phyloP scores from a whole-genome alignment of 805 yeast genomes.

The Metschnikowia picachoensis region DNA sequence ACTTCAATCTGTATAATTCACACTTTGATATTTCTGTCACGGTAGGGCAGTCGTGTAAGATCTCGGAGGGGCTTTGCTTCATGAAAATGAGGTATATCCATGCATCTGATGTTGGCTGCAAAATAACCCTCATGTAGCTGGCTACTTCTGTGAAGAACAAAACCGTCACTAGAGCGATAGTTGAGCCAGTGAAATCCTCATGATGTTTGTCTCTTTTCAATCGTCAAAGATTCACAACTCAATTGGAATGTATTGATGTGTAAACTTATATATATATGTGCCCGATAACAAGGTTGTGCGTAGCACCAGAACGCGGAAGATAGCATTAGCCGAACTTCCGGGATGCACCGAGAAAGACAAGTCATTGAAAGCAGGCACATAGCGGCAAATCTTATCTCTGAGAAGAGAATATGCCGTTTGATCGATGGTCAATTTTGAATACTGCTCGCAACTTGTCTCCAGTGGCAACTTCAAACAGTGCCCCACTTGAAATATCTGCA shows the following conservation, averaged over 20 bases:
- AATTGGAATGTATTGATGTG: neutral
- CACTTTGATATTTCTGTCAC: slow-evolving; percentile 32
- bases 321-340: no score
- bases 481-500: no score
- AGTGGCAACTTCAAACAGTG: no score
- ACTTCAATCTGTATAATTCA: slow-evolving; percentile 26
- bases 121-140: slow-evolving; percentile 9
- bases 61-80: slow-evolving; percentile 13
- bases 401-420: no score
- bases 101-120: slow-evolving; percentile 9
- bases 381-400: no score
- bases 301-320: no score
- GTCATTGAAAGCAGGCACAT: no score
- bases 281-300: no score
- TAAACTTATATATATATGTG: no score
- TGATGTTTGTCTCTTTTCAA: neutral
- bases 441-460: no score
- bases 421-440: no score
- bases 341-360: no score
- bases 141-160: slow-evolving; percentile 9
- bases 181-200: slow-evolving; percentile 1
- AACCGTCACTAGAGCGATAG: slow-evolving; percentile 1
- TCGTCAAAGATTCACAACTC: neutral
- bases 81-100: slow-evolving; percentile 12
- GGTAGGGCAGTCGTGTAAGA: slow-evolving; percentile 30